Base-by-base conservation (phyloP, 2,329 filamentous ascomycete genomes). In the Paramyrothecium sp. region DNA sequence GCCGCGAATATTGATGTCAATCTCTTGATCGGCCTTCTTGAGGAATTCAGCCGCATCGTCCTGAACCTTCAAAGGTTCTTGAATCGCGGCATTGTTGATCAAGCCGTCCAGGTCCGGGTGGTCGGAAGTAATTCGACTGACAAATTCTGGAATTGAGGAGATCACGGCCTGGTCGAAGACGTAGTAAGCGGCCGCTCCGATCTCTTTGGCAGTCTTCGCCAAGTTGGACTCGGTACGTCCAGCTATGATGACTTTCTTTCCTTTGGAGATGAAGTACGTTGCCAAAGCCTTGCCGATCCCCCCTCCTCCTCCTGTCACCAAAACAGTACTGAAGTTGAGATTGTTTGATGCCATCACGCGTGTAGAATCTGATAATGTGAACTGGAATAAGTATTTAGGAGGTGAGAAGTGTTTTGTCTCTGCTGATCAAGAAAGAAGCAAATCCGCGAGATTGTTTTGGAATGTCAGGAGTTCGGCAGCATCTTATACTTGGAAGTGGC, bases 41-140 rank as follows among this genome's bases (percentile, higher is more conserved):
- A 84, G 71, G 48, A 83, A 80, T 30, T 79, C 73, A 16, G 16
- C 16, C 0, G 69, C 64, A 23, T 74, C 74, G 41, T 70, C 67
- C 10, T 68, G 26, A 1, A 82, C 72, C 17, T 81, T 67, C 1
- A 87, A 74, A 0, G 81, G 83, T 2, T 81, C 70, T 65, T 86
- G 83, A 0, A 86, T 80, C 2, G 82, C 83, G 0, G 83, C 83
- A 56, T 87, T 86, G 70, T 86, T 86, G 65, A 86, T 71, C 0
- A 86, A 65, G 61, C 82, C 86, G 68, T 87, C 82, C 3, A 86
- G 65, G 1, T 69, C 67, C 1, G 67, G 81, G 62, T 86, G 79
- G 7, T 83, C 77, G 2, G 58, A 60, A 3, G 72, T 77, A 44
- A 86, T 64, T 17, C 72, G 73, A 47, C 74, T 56, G 55, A 80